These are phyloP conservation scores for Eucalyptus sp. DNA, from an alignment of 345 rosid genomes.

Conservation along the genomic window DNA sequence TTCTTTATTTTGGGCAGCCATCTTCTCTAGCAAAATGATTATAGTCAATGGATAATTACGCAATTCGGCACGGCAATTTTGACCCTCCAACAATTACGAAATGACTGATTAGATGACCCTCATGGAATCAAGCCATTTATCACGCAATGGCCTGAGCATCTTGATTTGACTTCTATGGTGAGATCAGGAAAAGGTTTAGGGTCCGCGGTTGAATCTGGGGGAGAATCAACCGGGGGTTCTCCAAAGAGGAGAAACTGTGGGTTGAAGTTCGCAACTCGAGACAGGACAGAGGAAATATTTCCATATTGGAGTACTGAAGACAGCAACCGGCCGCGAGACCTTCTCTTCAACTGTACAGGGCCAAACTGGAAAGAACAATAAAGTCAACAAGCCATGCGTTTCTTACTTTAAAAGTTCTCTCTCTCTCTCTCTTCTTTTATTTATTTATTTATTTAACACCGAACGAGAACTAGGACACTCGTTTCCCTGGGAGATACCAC, in stretches of 20 bases:
- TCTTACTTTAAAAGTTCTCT: background rate
- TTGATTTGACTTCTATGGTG: background rate
- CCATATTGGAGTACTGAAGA: background rate
- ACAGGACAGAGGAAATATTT: background rate
- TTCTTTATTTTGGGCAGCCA: background rate
- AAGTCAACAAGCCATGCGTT: background rate
- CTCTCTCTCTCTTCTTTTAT: no score
- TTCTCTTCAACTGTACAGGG: background rate
- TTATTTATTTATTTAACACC: background rate
- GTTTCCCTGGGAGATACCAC: background rate
- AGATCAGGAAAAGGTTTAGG: background rate
- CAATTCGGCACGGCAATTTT: background rate
- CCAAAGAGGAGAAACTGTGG: background rate
- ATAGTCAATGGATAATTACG: background rate
- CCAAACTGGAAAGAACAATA: background rate
- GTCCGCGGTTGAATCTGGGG: background rate
- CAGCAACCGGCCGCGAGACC: background rate
- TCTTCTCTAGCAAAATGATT: background rate
- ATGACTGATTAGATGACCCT: background rate
- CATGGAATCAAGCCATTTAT: background rate
- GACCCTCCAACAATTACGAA: background rate
- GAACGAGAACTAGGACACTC: background rate
- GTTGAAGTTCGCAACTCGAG: background rate
- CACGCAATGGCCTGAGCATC: background rate
- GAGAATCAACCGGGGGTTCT: background rate